Conservation (phyloP, 1,284 basidiomycete genomes). For the Cryptococcus sp. region DNA sequence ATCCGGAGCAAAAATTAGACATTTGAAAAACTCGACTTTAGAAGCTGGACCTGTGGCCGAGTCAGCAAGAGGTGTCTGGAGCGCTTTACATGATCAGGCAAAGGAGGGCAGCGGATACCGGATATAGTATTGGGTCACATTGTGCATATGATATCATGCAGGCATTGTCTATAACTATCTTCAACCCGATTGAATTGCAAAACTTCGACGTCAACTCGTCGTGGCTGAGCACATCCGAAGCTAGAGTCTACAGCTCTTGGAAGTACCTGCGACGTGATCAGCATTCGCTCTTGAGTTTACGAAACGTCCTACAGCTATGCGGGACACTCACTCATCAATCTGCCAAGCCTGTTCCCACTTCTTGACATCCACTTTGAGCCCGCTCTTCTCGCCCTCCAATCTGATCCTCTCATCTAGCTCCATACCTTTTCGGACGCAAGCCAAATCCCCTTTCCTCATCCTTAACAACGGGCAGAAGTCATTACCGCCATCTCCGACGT, state of each 20-base stretch:
- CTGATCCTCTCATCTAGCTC: conserved; percentile 75
- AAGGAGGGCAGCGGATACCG: conserved; percentile 44
- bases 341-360: conserved; percentile 95
- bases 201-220: no score
- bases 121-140: conserved; percentile 31
- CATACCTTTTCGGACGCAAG: conserved; percentile 70
- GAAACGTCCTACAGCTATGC: no score
- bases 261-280: background rate
- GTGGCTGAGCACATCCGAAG: no score
- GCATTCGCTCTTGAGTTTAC: no score
- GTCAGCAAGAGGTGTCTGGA: conserved; percentile 51
- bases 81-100: conserved; percentile 41
- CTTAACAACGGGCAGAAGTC: conserved; percentile 92
- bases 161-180: no score
- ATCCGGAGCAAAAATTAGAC: conserved; percentile 51
- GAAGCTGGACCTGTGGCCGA: conserved; percentile 50
- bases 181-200: no score
- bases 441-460: conserved; percentile 64
- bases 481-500: conserved; percentile 92
- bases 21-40: conserved; percentile 48
- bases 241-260: background rate
- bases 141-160: background rate
- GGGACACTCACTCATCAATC: conserved; percentile 71
- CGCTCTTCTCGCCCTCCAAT: conserved; percentile 64
- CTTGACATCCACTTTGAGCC: conserved; percentile 69